Conservation (phyloP, 129 eudicot species). For the sunflower (Helianthus annuus) region DNA sequence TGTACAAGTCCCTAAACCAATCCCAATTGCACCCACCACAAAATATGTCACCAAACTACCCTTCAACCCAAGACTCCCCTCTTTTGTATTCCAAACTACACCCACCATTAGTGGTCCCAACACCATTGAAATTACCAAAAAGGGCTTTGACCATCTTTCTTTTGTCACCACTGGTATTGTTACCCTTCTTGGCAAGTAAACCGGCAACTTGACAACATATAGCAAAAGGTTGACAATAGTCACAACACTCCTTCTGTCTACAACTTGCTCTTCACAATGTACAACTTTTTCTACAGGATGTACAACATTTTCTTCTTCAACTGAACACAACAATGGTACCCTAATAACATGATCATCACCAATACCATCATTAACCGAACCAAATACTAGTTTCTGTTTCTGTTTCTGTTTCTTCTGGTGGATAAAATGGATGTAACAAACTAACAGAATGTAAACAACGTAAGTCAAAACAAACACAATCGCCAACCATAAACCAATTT, state of each 20-base stretch:
- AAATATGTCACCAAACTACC: conserved; percentile 33
- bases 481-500: conserved; percentile 43
- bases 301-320: conserved; percentile 48
- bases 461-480: conserved; percentile 47
- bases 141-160: conserved; percentile 67
- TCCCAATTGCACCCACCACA: conserved; percentile 37
- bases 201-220: conserved; percentile 45
- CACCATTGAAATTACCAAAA: conserved; percentile 45
- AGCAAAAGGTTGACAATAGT: background rate
- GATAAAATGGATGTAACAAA: conserved; percentile 48
- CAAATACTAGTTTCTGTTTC: background rate
- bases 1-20: conserved; percentile 44
- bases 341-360: background rate
- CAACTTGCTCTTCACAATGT: conserved; percentile 23
- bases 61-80: conserved; percentile 18
- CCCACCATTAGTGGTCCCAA: conserved; percentile 58
- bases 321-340: conserved; percentile 41
- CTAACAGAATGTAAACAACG: conserved; percentile 43
- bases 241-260: background rate
- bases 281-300: conserved; percentile 17
- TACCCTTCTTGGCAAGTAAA: conserved; percentile 64
- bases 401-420: conserved; percentile 4
- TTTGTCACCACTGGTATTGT: conserved; percentile 65
- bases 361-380: background rate
- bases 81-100: conserved; percentile 44